Base-by-base conservation (phyloP, 352 stramenopile species). In the Phytophthora brassicae region DNA sequence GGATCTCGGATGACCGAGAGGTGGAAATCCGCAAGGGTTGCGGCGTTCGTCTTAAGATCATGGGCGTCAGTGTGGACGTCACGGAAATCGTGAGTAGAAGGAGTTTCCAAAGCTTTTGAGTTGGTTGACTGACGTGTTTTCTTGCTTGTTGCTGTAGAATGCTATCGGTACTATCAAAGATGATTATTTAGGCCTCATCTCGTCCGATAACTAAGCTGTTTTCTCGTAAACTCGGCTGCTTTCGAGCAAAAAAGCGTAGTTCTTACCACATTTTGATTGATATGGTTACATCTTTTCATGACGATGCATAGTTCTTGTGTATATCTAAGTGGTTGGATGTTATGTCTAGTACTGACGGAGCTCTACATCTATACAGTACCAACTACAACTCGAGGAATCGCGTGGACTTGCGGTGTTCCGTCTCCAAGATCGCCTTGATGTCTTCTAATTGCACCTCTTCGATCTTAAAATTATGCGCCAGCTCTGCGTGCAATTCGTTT, bases 121-220 rank as follows among this genome's bases (percentile, higher is more conserved):
- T 17, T 51, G 47, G 38, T 36, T 64, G 35, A 31, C 14, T 67
- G 49, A 62, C 14, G 64, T 31, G 16, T 35, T 55, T 29, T 50
- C 22, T 28, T 68, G 36, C 16, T 68, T 63, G 44, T 3, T 46
- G 19, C 48, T 65, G 42, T 60, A 95, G 86, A 98, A 97, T 44
- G 96, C 96, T 17, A 98, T 99, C 68, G 96, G 95, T 41, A 98
- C 94, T 49, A 98, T 99, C 66, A 99, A 98, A 69, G 96, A 99
- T 72, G 96, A 99, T 68, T 99, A 98, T 90, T 90, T 99, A 84
- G 96, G 96, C 54, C 86, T 98, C 55, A 97, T 99, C 64, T 94
- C 85, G 42, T 90, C 85, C 13, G 85, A 94, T 50, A 92, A 85
- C 68, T 90, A 71, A 53, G 0, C 20, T 63, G n/a, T 16, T 22